Evolutionary conservation across 345 rosid species (phyloP), one percentile per base, ranked within the genome.

Genomic region (Brassica rapa): DNA sequence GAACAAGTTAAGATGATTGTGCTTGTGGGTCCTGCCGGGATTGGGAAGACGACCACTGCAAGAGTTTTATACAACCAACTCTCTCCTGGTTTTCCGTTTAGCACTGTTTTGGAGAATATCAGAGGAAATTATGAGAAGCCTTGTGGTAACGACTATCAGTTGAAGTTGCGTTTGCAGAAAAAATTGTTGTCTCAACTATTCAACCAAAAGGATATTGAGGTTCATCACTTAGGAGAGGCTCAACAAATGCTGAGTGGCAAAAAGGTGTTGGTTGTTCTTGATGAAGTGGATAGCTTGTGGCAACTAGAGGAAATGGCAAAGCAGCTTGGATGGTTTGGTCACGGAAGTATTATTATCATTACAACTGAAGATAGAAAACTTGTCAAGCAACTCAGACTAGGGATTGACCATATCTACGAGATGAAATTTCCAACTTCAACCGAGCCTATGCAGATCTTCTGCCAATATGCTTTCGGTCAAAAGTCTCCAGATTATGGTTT

Each of bases 271-370:
- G 21, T 5, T 51, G 56, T 51, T 51, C 56, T 51, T 51, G 56
- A 51, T 51, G 56, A n/a, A 51, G 56, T 51, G 66, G 66, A 61
- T 61, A 12, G 66, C 66, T 61, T 6, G 35, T 27, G 66, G 66
- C 37, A 62, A 62, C 37, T 62, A 3, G 33, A 62, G 15, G 66
- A 15, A 0, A 11, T 29, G 19, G 21, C 66, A 5, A 27, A 29
- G 1, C 2, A 62, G 4, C 9, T 5, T 12, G 66, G 37, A 62
- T 62, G 66, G 66, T 62, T 62, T 51, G 56, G 56, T 51, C 19
- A 21, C 8, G 21, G 19, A 5, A 51, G 21, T 51, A 51, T n/a
- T 1, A 6, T 62, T 29, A 62, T 62, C 37, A 12, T 62, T 62
- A 27, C 37, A 62, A 12, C 37, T 4, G 37, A 27, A 62, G 66